phyloP scores from a whole-genome alignment of 108 stramenopile species.

The Pelagomonas calceolata region DNA sequence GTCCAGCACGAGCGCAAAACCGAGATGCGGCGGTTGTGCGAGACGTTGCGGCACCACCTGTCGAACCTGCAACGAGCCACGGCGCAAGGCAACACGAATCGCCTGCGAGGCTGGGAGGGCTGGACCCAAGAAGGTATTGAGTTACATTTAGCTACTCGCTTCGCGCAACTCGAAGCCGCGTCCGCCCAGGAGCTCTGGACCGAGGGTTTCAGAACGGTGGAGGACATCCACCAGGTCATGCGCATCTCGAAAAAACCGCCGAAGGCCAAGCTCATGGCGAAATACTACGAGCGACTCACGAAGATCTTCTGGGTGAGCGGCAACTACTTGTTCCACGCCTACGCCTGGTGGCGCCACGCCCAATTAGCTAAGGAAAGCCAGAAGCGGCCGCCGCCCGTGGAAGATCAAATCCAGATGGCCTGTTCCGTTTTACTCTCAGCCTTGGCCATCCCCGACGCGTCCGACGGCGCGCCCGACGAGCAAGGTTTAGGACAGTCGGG shows the following conservation, averaged over 20 bases:
- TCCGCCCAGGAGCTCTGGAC: conserved; percentile 84
- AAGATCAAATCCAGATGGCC: conserved; percentile 59
- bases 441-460: conserved; percentile 58
- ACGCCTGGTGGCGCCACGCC: conserved; percentile 89
- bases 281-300: conserved; percentile 92
- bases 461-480: neutral
- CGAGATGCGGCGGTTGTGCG: conserved; percentile 88
- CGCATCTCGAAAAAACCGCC: conserved; percentile 74
- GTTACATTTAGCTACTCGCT: conserved; percentile 86
- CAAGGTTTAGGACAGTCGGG: conserved; percentile 6
- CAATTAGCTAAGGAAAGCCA: conserved; percentile 75
- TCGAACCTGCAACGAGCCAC: conserved; percentile 64
- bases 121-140: conserved; percentile 84
- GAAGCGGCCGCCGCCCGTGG: conserved; percentile 63
- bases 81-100: conserved; percentile 7
- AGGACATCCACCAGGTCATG: conserved; percentile 94
- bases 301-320: conserved; percentile 92
- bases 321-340: conserved; percentile 94
- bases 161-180: conserved; percentile 86
- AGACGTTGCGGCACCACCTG: conserved; percentile 86
- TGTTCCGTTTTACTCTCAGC: conserved; percentile 78
- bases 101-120: conserved; percentile 88
- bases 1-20: conserved; percentile 64
- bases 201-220: conserved; percentile 94
- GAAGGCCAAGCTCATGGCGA: conserved; percentile 86